These are phyloP conservation scores for Lomentospora prolificans DNA, from an alignment of 2,329 filamentous ascomycete species.

Conservation along the genomic window DNA sequence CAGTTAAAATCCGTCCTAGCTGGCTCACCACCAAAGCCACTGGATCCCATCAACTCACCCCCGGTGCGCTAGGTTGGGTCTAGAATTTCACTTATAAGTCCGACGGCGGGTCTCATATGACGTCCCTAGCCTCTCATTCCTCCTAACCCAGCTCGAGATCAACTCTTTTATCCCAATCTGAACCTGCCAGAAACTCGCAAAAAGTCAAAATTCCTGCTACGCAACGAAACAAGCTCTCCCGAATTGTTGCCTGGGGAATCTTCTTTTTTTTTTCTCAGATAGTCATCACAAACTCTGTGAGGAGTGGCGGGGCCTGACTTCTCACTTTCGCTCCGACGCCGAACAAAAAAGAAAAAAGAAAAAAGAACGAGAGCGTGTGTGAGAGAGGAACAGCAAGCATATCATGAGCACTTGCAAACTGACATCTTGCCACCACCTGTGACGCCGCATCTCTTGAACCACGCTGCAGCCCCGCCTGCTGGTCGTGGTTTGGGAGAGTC, in stretches of 20 bases:
- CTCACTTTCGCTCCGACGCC: no score
- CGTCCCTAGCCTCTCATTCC: not conserved
- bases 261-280: slow-evolving; percentile 3
- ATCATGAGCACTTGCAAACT: not conserved
- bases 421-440: slow-evolving; percentile 8
- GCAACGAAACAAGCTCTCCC: not conserved
- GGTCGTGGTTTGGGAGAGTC: slow-evolving; percentile 24
- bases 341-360: not conserved
- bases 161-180: no score
- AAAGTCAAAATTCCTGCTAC: not conserved
- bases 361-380: slow-evolving; percentile 11
- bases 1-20: not conserved
- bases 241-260: slow-evolving; percentile 6
- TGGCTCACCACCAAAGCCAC: not conserved
- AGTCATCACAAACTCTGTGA: no score
- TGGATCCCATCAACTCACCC: not conserved
- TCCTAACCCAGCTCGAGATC: not conserved
- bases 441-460: slow-evolving; percentile 12
- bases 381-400: no score
- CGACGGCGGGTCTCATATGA: not conserved
- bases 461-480: slow-evolving; percentile 16
- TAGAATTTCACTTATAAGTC: not conserved
- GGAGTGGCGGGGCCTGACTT: no score
- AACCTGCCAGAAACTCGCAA: no score
- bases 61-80: not conserved